phyloP scores from a whole-genome alignment of 768 basidiomycete genomes.

The Neoboletus subvelutipes region DNA sequence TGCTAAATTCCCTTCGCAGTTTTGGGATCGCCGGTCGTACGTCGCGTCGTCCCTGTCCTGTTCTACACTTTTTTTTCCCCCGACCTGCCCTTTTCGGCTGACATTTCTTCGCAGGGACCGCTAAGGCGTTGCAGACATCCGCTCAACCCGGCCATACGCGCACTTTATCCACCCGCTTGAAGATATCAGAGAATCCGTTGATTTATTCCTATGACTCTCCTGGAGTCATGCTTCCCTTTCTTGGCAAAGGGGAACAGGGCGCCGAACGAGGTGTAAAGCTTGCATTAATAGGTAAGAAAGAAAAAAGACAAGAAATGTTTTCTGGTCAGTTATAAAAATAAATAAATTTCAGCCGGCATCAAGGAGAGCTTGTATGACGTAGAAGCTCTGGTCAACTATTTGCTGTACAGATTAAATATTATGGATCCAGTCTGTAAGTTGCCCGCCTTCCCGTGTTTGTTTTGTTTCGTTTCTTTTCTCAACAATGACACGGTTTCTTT shows the following conservation, averaged over 20 bases:
- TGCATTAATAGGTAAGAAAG: conserved; percentile 67
- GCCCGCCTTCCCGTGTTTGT: not conserved
- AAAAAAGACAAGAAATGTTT: too few relatives aligned
- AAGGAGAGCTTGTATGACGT: conserved; percentile 89
- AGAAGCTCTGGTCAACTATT: conserved; percentile 81
- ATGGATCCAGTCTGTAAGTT: conserved; percentile 68
- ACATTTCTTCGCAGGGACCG: conserved; percentile 48
- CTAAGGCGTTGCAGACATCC: conserved; percentile 89
- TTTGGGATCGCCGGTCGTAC: conserved; percentile 86
- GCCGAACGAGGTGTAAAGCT: conserved; percentile 92
- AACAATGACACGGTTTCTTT: not conserved
- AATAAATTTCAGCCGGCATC: conserved; percentile 69
- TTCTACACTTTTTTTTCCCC: not conserved
- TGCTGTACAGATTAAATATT: conserved; percentile 81
- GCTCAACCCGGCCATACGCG: conserved; percentile 90
- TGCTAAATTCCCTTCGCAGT: conserved; percentile 86
- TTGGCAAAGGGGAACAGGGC: conserved; percentile 81
- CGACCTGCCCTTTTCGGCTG: conserved; percentile 1
- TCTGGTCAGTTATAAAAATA: not conserved
- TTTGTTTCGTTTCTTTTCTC: conserved; percentile 1
- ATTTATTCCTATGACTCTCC: conserved; percentile 96
- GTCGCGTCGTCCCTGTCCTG: conserved; percentile 30
- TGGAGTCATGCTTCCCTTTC: conserved; percentile 94
- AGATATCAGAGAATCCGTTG: conserved; percentile 73
- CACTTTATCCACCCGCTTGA: conserved; percentile 83